Evolutionary conservation across 2,329 filamentous ascomycete species (phyloP).

Genomic region (Trichoderma atrobrunneum): DNA sequence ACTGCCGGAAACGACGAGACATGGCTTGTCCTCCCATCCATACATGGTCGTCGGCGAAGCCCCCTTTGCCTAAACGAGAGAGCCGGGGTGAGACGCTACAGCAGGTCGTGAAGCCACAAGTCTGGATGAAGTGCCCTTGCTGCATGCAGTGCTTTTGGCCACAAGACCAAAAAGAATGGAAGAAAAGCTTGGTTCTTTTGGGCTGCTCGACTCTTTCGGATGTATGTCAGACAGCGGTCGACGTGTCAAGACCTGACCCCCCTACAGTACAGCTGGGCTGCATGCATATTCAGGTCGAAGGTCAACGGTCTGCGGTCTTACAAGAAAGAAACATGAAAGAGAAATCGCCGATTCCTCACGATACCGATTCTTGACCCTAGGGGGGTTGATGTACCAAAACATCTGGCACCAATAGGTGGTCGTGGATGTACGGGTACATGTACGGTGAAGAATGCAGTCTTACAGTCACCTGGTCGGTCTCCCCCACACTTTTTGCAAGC

Average conservation of each 20-base stretch:
- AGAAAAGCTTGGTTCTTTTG: not conserved
- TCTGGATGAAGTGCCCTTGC: not conserved
- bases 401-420: not conserved
- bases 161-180: not conserved
- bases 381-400: not conserved
- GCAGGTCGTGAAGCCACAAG: not conserved
- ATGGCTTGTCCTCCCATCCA: not conserved
- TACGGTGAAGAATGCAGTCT: conserved; percentile 3
- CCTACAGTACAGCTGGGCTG: not conserved
- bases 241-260: conserved; percentile 1
- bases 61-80: not conserved
- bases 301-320: not conserved
- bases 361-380: not conserved
- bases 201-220: not conserved
- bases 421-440: not conserved
- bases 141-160: not conserved
- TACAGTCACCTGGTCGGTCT: not conserved
- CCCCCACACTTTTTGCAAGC: not conserved
- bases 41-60: not conserved
- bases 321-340: not conserved
- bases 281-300: not conserved
- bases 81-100: conserved; percentile 14
- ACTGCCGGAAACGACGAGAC: not conserved
- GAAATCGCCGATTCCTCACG: not conserved
- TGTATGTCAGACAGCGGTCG: conserved; percentile 7